phyloP scores from a whole-genome alignment of 164 flowering plant genomes.

The Stephania japonica region DNA sequence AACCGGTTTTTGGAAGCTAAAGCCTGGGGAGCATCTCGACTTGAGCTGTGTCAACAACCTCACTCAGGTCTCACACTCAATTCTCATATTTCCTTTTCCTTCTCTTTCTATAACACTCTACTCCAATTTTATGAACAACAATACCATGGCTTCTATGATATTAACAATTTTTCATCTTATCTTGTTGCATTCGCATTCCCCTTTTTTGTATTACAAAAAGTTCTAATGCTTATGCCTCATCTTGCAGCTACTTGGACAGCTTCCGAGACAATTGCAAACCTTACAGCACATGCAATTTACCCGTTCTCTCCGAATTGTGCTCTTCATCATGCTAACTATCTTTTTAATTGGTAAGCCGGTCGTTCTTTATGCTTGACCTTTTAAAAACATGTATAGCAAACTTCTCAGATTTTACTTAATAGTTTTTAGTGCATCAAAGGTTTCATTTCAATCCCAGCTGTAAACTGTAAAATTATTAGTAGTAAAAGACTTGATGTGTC shows the following conservation, averaged over 20 bases:
- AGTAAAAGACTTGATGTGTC: not conserved
- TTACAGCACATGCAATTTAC: slow-evolving; percentile 29
- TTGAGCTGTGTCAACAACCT: slow-evolving; percentile 25
- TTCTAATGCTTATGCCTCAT: slow-evolving; percentile 7
- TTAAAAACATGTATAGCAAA: not conserved
- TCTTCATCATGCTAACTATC: slow-evolving; percentile 52
- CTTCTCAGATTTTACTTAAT: not conserved
- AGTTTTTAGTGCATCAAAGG: not conserved
- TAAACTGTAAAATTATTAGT: not conserved
- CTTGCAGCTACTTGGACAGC: slow-evolving; percentile 43
- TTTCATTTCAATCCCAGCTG: not conserved
- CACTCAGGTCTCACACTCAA: slow-evolving; percentile 36
- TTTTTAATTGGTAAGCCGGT: slow-evolving; percentile 54
- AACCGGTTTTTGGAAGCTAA: slow-evolving; percentile 37
- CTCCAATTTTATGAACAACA: not conserved
- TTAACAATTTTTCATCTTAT: too few relatives aligned
- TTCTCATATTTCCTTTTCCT: not conserved
- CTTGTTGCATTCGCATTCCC: too few relatives aligned
- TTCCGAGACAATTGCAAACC: slow-evolving; percentile 40
- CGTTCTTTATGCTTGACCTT: not conserved
- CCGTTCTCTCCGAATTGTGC: slow-evolving; percentile 42
- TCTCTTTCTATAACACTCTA: not conserved
- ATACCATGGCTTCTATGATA: not conserved
- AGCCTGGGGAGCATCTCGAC: slow-evolving; percentile 26
- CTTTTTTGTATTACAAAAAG: too few relatives aligned